These are phyloP conservation scores for Pyronema omphalodes DNA, from an alignment of 495 filamentous ascomycete genomes.

Conservation along the genomic window DNA sequence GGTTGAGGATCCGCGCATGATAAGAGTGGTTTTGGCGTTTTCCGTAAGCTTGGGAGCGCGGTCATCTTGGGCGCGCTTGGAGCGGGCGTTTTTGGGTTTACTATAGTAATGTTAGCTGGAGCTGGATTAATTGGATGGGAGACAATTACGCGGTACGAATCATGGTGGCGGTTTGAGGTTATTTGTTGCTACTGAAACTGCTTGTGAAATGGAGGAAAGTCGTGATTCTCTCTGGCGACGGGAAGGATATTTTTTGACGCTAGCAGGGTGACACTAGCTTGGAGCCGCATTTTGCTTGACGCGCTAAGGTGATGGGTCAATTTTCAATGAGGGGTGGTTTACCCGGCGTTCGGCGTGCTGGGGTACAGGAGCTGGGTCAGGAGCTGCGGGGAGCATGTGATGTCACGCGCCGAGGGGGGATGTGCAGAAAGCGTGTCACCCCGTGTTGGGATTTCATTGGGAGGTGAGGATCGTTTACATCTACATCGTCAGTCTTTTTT, in stretches of 20 bases:
- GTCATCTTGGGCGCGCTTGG: conserved; percentile 80
- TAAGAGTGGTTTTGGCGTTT: conserved; percentile 68
- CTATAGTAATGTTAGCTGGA: not conserved
- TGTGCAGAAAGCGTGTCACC: too few relatives aligned
- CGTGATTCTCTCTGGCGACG: not conserved
- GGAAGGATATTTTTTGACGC: not conserved
- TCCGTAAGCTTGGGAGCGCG: conserved; percentile 77
- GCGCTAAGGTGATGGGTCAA: too few relatives aligned
- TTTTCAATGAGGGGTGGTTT: too few relatives aligned
- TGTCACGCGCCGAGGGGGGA: too few relatives aligned
- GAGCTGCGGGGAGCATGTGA: too few relatives aligned
- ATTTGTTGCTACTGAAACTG: too few relatives aligned
- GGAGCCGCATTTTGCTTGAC: not conserved
- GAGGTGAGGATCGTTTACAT: too few relatives aligned
- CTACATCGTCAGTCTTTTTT: too few relatives aligned
- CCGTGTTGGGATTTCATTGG: too few relatives aligned
- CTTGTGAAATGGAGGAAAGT: not conserved
- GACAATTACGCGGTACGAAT: conserved; percentile 18
- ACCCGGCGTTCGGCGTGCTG: too few relatives aligned
- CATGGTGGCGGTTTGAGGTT: conserved; percentile 6
- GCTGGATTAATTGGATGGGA: not conserved
- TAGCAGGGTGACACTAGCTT: not conserved
- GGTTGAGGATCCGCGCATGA: conserved; percentile 68
- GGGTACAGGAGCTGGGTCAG: too few relatives aligned
- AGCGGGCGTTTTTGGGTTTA: conserved; percentile 68